These are phyloP conservation scores for Colletotrichum ledebouriae DNA, from an alignment of 2,329 filamentous ascomycete species.

Conservation along the genomic window DNA sequence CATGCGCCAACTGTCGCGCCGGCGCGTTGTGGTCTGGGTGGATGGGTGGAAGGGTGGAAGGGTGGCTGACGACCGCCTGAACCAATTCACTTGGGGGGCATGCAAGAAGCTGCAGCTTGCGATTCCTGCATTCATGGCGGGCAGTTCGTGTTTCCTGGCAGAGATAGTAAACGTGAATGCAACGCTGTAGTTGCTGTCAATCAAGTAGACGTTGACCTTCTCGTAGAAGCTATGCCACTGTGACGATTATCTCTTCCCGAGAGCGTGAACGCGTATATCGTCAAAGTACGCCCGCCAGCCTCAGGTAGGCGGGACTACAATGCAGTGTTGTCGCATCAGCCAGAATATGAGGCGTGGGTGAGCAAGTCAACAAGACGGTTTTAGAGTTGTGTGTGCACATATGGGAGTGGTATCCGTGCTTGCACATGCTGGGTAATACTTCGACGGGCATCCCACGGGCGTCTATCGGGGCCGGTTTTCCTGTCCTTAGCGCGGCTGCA, in stretches of 20 bases:
- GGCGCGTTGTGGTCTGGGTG: conserved; percentile 22
- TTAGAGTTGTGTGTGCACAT: too few relatives aligned
- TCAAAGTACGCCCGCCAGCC: not conserved
- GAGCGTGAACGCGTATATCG: not conserved
- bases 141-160: conserved; percentile 20
- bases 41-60: not conserved
- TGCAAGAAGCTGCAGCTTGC: conserved; percentile 17
- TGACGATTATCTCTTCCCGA: not conserved
- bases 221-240: not conserved
- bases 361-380: too few relatives aligned
- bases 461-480: not conserved
- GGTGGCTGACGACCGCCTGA: conserved; percentile 37
- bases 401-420: not conserved
- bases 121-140: conserved; percentile 28
- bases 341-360: not conserved
- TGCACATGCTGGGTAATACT: conserved; percentile 16
- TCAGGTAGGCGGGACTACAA: too few relatives aligned
- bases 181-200: not conserved
- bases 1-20: conserved; percentile 7
- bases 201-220: not conserved
- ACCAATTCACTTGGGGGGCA: conserved; percentile 21
- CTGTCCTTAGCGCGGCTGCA: not conserved
- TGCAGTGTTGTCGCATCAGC: not conserved
- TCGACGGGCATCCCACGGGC: conserved; percentile 16
- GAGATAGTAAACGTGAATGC: not conserved